Conservation (phyloP, 495 filamentous ascomycete genomes). For the Elasticomyces elasticus region DNA sequence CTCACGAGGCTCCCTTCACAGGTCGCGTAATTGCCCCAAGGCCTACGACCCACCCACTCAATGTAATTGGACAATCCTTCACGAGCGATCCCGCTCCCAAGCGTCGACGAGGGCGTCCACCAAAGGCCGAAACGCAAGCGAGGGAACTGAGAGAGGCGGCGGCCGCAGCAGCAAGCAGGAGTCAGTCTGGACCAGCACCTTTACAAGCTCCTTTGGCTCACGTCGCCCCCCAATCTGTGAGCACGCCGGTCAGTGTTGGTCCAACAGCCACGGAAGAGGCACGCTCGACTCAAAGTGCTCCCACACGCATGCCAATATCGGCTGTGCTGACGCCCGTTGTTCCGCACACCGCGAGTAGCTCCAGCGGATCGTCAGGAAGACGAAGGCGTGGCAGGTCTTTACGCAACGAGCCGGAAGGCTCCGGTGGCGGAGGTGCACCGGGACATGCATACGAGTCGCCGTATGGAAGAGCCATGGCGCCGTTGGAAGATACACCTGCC, state of each 20-base stretch:
- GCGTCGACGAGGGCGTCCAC: not conserved
- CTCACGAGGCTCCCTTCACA: conserved; percentile 2
- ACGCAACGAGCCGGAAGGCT: conserved; percentile 10
- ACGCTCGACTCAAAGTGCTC: not conserved
- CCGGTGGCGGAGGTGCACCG: not conserved
- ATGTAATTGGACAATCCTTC: conserved; percentile 14
- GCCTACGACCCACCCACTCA: conserved; percentile 21
- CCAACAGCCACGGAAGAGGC: conserved; percentile 15
- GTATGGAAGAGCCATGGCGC: conserved; percentile 2
- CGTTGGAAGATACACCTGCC: conserved; percentile 5
- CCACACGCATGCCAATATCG: conserved; percentile 18
- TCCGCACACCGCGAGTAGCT: conserved; percentile 12
- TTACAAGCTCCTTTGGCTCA: conserved; percentile 6
- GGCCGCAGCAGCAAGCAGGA: conserved; percentile 15
- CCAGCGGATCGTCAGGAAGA: conserved; percentile 19
- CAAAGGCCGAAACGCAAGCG: conserved; percentile 40
- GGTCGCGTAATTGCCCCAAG: conserved; percentile 29
- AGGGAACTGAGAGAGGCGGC: conserved; percentile 24
- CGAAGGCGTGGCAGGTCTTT: conserved; percentile 17
- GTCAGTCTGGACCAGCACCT: conserved; percentile 9
- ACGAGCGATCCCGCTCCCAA: conserved; percentile 30
- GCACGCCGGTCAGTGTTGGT: conserved; percentile 16
- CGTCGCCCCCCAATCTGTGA: not conserved
- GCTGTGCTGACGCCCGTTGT: conserved; percentile 14
- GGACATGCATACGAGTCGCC: conserved; percentile 10